Conservation (phyloP, 2,329 filamentous ascomycete genomes). For the Penicillium sp. region DNA sequence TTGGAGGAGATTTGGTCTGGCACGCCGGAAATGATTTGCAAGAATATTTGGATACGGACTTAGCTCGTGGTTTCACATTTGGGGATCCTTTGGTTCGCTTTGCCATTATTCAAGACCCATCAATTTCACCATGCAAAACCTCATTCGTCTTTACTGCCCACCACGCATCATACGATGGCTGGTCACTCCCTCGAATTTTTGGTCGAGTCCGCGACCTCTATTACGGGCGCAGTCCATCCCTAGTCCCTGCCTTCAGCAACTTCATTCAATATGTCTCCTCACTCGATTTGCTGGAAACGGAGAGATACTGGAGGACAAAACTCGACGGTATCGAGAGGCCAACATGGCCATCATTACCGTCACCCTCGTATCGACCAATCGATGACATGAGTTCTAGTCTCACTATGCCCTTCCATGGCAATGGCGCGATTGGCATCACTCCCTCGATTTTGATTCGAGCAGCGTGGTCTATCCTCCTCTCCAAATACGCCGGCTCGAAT, state of each 20-base stretch:
- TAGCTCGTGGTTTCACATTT: not conserved
- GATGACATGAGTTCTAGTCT: not conserved
- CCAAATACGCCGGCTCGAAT: slow-evolving; percentile 33
- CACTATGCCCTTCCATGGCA: not conserved
- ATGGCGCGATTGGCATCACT: slow-evolving; percentile 4
- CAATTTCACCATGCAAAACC: not conserved
- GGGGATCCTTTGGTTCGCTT: slow-evolving; percentile 8
- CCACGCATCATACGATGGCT: slow-evolving; percentile 47
- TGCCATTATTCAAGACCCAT: not conserved
- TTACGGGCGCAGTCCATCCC: not conserved
- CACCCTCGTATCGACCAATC: not conserved
- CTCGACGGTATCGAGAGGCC: not conserved
- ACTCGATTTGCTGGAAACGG: not conserved
- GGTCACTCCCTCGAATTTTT: slow-evolving; percentile 21
- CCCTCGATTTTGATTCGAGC: slow-evolving; percentile 35
- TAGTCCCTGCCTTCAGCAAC: not conserved
- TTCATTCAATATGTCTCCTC: not conserved
- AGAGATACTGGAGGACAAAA: not conserved
- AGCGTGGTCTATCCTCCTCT: slow-evolving; percentile 39
- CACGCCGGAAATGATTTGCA: not conserved
- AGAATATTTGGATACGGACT: not conserved
- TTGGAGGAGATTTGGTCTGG: not conserved
- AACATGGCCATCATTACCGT: not conserved
- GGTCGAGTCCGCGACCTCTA: not conserved
- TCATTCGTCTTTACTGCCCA: slow-evolving; percentile 45